Conservation (phyloP, 1,284 basidiomycete species). For the Leccinum solheimii region DNA sequence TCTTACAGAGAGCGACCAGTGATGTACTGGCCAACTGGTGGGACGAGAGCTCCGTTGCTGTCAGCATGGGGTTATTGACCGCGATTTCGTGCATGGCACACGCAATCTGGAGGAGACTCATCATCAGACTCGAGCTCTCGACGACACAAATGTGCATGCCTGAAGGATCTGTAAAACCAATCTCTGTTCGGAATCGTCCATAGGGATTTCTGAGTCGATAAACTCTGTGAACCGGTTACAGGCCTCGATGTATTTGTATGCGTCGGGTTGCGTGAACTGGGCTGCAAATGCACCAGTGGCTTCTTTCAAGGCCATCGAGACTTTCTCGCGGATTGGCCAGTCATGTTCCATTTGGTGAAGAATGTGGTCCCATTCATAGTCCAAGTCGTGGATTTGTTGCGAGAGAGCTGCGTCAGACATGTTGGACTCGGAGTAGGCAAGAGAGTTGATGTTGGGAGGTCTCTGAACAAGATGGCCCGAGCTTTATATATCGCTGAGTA, state of each 20-base stretch:
- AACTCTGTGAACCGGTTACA: slow-evolving; percentile 20
- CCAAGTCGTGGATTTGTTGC: not conserved
- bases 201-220: slow-evolving; percentile 1
- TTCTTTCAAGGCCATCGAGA: slow-evolving; percentile 9
- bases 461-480: not conserved
- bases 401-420: slow-evolving; percentile 10
- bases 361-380: slow-evolving; percentile 5
- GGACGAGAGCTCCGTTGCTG: slow-evolving; percentile 4
- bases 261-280: slow-evolving; percentile 18
- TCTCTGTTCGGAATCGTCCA: slow-evolving; percentile 17
- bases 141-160: slow-evolving; percentile 8
- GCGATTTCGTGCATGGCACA: slow-evolving; percentile 29
- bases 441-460: not conserved
- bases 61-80: slow-evolving; percentile 17
- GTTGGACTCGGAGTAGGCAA: not conserved
- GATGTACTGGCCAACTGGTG: slow-evolving; percentile 13
- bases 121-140: slow-evolving; percentile 1
- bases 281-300: slow-evolving; percentile 19
- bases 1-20: slow-evolving; percentile 17
- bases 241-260: slow-evolving; percentile 2
- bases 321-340: not conserved
- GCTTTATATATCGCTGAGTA: slow-evolving; percentile 16
- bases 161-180: slow-evolving; percentile 23
- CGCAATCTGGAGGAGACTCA: slow-evolving; percentile 15
- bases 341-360: not conserved